A percentile compares a stretch with the other conserved stretches of the same genome.
These are phyloP conservation scores for Croton setiger DNA, from an alignment of 441 rosid species.

Conservation along the genomic window DNA sequence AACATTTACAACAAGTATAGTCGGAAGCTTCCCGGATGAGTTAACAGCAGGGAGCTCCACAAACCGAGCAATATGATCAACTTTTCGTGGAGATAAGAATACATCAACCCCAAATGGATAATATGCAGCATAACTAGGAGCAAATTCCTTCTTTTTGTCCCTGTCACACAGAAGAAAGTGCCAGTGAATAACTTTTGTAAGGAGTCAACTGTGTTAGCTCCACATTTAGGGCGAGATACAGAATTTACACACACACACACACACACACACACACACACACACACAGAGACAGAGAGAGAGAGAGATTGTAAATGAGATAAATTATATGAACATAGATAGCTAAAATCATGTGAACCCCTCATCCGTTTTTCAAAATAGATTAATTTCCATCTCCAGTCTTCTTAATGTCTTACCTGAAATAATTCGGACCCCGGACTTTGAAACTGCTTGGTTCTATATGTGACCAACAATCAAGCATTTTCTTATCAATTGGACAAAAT, in stretches of 20 bases:
- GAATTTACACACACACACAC: neutral
- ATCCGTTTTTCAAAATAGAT: neutral
- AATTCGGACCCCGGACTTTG: constrained; percentile 66
- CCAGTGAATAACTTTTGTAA: constrained; percentile 1
- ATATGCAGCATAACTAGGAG: constrained; percentile 68
- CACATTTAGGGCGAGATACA: neutral
- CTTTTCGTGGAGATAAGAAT: constrained; percentile 63
- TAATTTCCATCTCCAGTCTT: constrained; percentile 8
- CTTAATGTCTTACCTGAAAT: constrained; percentile 50
- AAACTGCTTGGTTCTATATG: constrained; percentile 67
- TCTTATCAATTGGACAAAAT: constrained; percentile 76
- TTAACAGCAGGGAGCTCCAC: constrained; percentile 67
- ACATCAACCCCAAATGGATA: constrained; percentile 92
- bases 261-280: neutral
- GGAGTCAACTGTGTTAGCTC: constrained; percentile 1
- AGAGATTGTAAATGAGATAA: neutral
- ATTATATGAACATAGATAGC: neutral
- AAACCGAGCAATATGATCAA: constrained; percentile 69
- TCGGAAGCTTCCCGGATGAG: constrained; percentile 55
- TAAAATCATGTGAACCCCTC: neutral
- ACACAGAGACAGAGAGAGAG: too few relatives aligned
- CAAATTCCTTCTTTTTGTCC: constrained; percentile 88
- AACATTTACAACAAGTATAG: constrained; percentile 80
- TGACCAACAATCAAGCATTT: constrained; percentile 88
- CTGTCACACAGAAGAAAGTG: constrained; percentile 34